These are phyloP conservation scores for Schizosaccharomyces versatilis DNA, from an alignment of 1,139 yeast species.

Conservation along the genomic window DNA sequence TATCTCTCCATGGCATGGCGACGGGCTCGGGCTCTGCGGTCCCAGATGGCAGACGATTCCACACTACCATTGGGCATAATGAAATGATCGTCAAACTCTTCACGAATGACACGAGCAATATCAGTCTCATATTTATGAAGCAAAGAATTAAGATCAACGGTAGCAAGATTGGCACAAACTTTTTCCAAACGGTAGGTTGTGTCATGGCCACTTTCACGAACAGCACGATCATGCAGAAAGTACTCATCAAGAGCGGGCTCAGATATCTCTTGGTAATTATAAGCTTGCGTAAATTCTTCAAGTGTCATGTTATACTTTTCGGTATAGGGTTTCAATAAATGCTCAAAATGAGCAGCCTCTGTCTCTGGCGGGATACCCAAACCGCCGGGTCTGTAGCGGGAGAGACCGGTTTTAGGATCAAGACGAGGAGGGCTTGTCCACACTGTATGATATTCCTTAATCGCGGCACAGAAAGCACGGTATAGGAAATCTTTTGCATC, in stretches of 20 bases:
- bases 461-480: conserved; percentile 54
- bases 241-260: conserved; percentile 76
- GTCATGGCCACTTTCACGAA: conserved; percentile 92
- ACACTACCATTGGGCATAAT: conserved; percentile 16
- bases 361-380: conserved; percentile 91
- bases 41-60: conserved; percentile 42
- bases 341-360: conserved; percentile 68
- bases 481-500: conserved; percentile 35
- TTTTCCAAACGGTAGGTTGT: conserved; percentile 83
- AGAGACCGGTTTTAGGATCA: conserved; percentile 57
- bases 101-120: conserved; percentile 43
- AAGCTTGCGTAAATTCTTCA: conserved; percentile 47
- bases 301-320: conserved; percentile 38
- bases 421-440: conserved; percentile 62
- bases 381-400: conserved; percentile 82
- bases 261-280: conserved; percentile 39
- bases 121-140: conserved; percentile 79
- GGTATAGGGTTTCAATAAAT: conserved; percentile 48
- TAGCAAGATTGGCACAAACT: conserved; percentile 69
- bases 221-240: conserved; percentile 82
- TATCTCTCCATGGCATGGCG: conserved; percentile 39
- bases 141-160: conserved; percentile 70
- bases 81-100: conserved; percentile 33
- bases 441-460: conserved; percentile 60
- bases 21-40: conserved; percentile 31